Base-by-base conservation (phyloP, 768 basidiomycete species). In the Amanita fuliginea region DNA sequence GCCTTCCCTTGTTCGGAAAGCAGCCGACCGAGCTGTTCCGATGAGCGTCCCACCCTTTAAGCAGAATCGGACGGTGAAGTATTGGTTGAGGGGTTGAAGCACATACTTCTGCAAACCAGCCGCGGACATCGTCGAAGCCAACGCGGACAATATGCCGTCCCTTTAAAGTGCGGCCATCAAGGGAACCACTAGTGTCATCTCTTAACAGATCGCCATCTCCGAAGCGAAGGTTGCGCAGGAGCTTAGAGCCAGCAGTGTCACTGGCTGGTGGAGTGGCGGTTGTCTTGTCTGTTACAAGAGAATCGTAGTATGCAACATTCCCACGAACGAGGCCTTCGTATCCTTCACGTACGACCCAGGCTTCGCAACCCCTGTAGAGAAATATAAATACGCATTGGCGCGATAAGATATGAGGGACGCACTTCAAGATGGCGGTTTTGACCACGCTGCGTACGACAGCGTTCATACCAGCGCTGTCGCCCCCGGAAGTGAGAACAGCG, bases 381-480 rank as follows among this genome's bases (percentile, higher is more conserved):
- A 13, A 41, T 22, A 37, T 36, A 49, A 37, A 40, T 33, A 49
- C 18, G 30, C 5, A 26, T 36, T 18, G 8, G 18, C n/a, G 35
- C 22, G 32, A n/a, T 22, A 14, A 42, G 33, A 41, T 45, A 42
- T 26, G n/a, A 26, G 1, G 19, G 16, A 67, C 80, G 56, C 61
- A 93, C 93, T 85, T 84, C 54, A 92, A 73, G 56, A 99, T 96
- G 30, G 85, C 92, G 56, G 81, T 81, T 67, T 92, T 92, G 55
- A 98, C 95, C 41, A 93, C 84, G 0, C 93, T 77, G 56, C 96
- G 87, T 46, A 99, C 95, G 49, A 82, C 89, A 28, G 92, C 91
- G 62, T 95, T 94, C 90, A 93, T 91, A 59, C 96, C 96, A 46
- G 96, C 94, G 67, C 88, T 91, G 73, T 99, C 96, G 61, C 96